Evolutionary conservation across 2,329 filamentous ascomycete species (phyloP), one percentile per base, ranked within the genome.

Genomic region (Hymenoscyphus fructigenus): DNA sequence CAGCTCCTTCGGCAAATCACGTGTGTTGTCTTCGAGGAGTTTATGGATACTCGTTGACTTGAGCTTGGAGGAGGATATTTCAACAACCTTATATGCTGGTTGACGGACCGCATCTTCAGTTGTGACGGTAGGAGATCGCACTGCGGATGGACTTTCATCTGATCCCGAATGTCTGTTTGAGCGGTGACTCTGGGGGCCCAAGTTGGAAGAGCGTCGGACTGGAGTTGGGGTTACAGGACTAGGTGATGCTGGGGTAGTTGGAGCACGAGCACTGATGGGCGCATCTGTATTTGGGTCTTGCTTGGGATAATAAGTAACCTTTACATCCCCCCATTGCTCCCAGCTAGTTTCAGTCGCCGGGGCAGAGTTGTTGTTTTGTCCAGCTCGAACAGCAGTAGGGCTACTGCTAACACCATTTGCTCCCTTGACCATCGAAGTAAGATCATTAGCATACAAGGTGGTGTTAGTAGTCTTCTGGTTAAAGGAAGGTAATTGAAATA

Each of bases 261-360:
- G 64, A 38, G 63, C 71, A 34, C 47, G 71, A 64, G 67, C 56
- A 44, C 57, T 72, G 36, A 44, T 68, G 23, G 64, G 61, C 32
- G 69, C 59, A 34, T 74, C 75, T 53, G 72, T 66, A 55, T 79
- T 77, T 15, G 75, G 57, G 15, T 62, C 67, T 69, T 67, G 44
- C 70, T 81, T 71, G 61, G 73, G 71, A 72, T 97, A 97, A 78
- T 96, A 98, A 23, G 88, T 85, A 61, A 98, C 79, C 71, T 88
- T 89, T 59, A 98, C 84, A 73, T 90, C 88, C 26, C 90, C 91
- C 89, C 92, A 96, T 63, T 91, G 88, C 66, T 88, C 85, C 89
- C 91, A 96, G 26, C 82, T 78, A 28, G 75, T 75, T 56, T 83
- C 78, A 1, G 65, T 56, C 23, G 38, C 20, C 23, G 65, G 36